Base-by-base conservation (phyloP, 148 eudicot genomes). In the Tetragonia tetragonoides region DNA sequence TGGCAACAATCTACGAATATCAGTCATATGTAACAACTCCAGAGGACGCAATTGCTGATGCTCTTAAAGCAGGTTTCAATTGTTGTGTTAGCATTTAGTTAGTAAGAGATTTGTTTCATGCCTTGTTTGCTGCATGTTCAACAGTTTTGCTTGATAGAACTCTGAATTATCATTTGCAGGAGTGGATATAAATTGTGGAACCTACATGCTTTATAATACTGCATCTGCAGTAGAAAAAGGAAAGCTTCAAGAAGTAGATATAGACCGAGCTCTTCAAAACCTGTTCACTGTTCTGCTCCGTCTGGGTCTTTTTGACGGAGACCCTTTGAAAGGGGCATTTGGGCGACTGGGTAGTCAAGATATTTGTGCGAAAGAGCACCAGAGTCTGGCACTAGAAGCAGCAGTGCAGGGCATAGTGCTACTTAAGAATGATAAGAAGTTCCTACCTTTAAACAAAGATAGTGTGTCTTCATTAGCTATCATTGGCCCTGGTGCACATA, bases 341-440 rank as follows among this genome's bases (percentile, higher is more conserved):
- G 90, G 91, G 40, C 80, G 81, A 66, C 82, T 91, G 53, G 97
- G 94, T 54, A 80, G 90, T 77, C 75, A 77, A 53, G 91, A 95
- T 81, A 94, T 93, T 51, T 95, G 99, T 80, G 84, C 88, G 10
- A 62, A 85, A 61, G 82, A 90, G 76, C 97, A 96, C 86, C 85
- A 78, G 82, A 82, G 66, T 41, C 77, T 96, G 80, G 93, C 99
- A 51, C 93, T 93, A 82, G 99, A 96, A 74, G 98, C 93, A 37
- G 89, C 92, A 67, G 85, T 83, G 83, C 93, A 96, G 76, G 96
- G 99, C 79, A 91, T 93, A 78, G 99, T 96, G 81, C 97, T 96
- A 75, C 88, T 96, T 20, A 93, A 93, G 86, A 96, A 95, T 78
- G 84, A 87, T 18, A 80, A 88, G 16, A 89, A 89, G 68, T 83